Conservation (phyloP, 169 alveolate species). For the Eimeria brunetti region DNA sequence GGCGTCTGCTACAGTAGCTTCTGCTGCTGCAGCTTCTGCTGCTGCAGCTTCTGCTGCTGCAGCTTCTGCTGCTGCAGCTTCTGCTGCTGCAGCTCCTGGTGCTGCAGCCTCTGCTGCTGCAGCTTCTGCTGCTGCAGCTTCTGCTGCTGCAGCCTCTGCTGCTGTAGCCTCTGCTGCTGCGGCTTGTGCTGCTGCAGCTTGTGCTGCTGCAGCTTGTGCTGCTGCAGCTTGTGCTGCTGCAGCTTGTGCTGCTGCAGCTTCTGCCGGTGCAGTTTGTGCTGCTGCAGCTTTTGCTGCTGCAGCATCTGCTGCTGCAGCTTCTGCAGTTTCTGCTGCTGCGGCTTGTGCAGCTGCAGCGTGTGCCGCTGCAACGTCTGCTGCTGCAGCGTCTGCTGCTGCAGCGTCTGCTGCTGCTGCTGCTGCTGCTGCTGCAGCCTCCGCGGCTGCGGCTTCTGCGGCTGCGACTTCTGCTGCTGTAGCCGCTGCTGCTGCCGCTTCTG, state of each 20-base stretch:
- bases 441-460: constrained; percentile 9
- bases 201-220: neutral
- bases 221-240: constrained; percentile 1
- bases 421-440: constrained; percentile 19
- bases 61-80: constrained; percentile 1
- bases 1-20: neutral
- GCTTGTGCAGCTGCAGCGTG: neutral
- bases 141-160: neutral
- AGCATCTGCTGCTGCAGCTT: neutral
- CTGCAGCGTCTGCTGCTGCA: neutral
- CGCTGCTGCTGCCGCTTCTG: neutral
- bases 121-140: neutral
- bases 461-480: neutral
- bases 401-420: constrained; percentile 2
- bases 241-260: constrained; percentile 8
- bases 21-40: neutral
- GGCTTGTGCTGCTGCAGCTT: neutral
- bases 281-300: constrained; percentile 1
- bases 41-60: neutral
- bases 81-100: constrained; percentile 1
- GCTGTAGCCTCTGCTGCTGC: constrained; percentile 4
- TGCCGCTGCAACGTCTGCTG: neutral
- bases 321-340: neutral
- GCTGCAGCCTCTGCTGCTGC: neutral
- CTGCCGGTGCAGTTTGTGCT: neutral